These are phyloP conservation scores for Gautieria morchelliformis DNA, from an alignment of 768 basidiomycete genomes.

Conservation along the genomic window DNA sequence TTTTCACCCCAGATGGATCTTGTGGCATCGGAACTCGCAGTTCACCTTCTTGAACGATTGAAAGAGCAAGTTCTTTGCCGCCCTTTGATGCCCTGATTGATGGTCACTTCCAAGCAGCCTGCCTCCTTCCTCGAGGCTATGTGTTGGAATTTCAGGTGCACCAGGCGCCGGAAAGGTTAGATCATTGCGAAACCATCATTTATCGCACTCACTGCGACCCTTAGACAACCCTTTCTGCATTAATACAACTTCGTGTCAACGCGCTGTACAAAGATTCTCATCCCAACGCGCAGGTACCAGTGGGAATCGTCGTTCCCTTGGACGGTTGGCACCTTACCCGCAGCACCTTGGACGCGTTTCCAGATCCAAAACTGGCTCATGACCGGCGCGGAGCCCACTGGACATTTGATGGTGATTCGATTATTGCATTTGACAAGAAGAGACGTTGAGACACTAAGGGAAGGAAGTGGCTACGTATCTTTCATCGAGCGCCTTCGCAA, in stretches of 20 bases:
- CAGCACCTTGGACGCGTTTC: conserved; percentile 63
- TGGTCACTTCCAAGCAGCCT: conserved; percentile 13
- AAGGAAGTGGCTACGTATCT: neutral
- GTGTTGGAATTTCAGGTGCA: conserved; percentile 67
- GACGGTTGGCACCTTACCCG: conserved; percentile 93
- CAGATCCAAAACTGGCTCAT: conserved; percentile 68
- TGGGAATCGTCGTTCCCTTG: conserved; percentile 63
- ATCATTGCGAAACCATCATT: conserved; percentile 46
- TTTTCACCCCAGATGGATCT: conserved; percentile 27
- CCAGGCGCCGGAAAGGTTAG: conserved; percentile 85
- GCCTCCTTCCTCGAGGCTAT: conserved; percentile 31
- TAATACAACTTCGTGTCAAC: conserved; percentile 6
- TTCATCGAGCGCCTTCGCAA: conserved; percentile 1
- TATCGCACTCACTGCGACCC: conserved; percentile 32
- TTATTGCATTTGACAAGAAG: conserved; percentile 1
- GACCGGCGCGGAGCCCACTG: conserved; percentile 79
- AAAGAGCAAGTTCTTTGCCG: conserved; percentile 14
- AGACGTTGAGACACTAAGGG: neutral
- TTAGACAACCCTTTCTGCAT: conserved; percentile 5
- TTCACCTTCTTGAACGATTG: conserved; percentile 25
- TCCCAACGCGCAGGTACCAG: conserved; percentile 4
- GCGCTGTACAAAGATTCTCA: conserved; percentile 3
- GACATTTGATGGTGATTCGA: conserved; percentile 66
- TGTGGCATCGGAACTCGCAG: conserved; percentile 30
- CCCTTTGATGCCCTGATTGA: neutral